Evolutionary conservation across 2,329 filamentous ascomycete species (phyloP).

Genomic region (Fusarium verrucosum): DNA sequence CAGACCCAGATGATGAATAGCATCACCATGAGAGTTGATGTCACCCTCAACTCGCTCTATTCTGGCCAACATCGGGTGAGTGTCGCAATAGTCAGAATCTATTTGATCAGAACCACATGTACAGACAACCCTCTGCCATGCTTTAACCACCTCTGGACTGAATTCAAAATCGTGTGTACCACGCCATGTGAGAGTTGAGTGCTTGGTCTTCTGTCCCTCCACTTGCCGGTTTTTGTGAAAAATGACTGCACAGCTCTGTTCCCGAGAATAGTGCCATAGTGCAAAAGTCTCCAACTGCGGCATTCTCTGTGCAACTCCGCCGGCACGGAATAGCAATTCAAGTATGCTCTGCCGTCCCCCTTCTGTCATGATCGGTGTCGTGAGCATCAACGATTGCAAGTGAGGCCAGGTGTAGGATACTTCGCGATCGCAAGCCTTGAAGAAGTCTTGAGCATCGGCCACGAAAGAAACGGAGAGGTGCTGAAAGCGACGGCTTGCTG

Average conservation of each 20-base stretch:
- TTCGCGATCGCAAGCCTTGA: background rate
- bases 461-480: background rate
- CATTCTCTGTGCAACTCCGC: background rate
- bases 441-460: background rate
- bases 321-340: background rate
- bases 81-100: too few relatives aligned
- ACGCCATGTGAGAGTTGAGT: slow-evolving; percentile 1
- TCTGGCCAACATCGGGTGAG: background rate
- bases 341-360: background rate
- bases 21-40: slow-evolving; percentile 10
- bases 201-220: background rate
- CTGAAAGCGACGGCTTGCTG: background rate
- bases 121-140: background rate
- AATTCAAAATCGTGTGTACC: slow-evolving; percentile 3
- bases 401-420: background rate
- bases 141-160: background rate
- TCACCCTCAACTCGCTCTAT: background rate
- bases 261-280: background rate
- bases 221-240: background rate
- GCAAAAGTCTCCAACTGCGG: background rate
- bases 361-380: background rate
- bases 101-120: background rate
- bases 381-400: background rate
- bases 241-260: background rate
- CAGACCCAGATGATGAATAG: slow-evolving; percentile 3